These are phyloP conservation scores for Akanthomyces lecanii DNA, from an alignment of 2,329 filamentous ascomycete genomes.

Conservation along the genomic window DNA sequence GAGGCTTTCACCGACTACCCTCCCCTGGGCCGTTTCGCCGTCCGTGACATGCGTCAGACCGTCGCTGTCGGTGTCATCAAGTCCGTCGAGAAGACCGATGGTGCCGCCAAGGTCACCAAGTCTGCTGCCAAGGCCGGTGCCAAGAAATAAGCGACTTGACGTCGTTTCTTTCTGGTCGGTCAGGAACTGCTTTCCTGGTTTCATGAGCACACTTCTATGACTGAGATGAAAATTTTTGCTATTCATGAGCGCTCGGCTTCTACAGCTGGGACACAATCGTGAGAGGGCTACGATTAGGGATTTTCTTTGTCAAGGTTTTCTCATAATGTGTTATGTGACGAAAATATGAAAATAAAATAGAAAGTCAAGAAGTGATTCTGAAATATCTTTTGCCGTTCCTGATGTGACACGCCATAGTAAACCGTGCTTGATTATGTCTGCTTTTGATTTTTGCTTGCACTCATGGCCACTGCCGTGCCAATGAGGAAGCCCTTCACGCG, in stretches of 20 bases:
- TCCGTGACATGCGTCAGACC: conserved; percentile 95
- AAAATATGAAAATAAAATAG: conserved; percentile 44
- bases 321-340: conserved; percentile 41
- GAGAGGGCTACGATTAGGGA: conserved; percentile 38
- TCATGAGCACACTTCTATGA: conserved; percentile 43
- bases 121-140: conserved; percentile 63
- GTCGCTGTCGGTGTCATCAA: conserved; percentile 96
- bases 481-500: background rate
- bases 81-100: conserved; percentile 64
- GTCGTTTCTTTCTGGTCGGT: conserved; percentile 23
- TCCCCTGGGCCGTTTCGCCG: conserved; percentile 98
- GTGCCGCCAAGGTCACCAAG: conserved; percentile 65
- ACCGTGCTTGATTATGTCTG: background rate
- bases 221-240: conserved; percentile 39
- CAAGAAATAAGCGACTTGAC: conserved; percentile 61
- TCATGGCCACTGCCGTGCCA: background rate
- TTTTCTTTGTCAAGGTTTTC: conserved; percentile 36
- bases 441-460: no score
- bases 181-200: conserved; percentile 18
- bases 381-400: background rate
- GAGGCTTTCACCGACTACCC: conserved; percentile 99
- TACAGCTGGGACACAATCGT: conserved; percentile 40
- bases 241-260: conserved; percentile 41
- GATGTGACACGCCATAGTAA: background rate
- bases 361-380: conserved; percentile 41